Base-by-base conservation (phyloP, 1,284 basidiomycete genomes). In the Cryptococcus hybrid region DNA sequence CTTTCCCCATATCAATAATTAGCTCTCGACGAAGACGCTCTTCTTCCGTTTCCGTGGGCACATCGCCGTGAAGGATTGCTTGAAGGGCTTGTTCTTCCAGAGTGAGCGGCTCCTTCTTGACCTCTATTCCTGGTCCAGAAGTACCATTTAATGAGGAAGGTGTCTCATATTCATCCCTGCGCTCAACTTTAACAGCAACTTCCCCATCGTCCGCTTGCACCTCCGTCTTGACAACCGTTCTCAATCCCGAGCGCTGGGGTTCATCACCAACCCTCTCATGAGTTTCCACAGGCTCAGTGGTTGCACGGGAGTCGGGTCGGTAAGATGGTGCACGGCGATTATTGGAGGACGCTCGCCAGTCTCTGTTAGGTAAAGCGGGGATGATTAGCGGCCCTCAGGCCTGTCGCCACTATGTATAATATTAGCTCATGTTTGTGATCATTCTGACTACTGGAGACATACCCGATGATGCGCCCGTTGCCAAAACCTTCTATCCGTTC, bases 271-370 rank as follows among this genome's bases (percentile, higher is more conserved):
- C 86, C 24, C 81, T 69, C 48, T 79, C 77, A 52, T 72, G 70
- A 5, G 67, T 72, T 8, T 65, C 58, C 8, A 71, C 58, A 13
- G 62, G 54, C 15, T 75, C 74, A 18, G 61, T 55, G 5, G 54
- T 45, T 42, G 80, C 79, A 36, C 61, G 62, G 7, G 61, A 57
- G 5, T 85, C 83, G 1, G 90, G 90, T 7, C 89, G 81, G 57
- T 73, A 76, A 81, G 90, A 59, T 81, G 83, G 60, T 71, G 69
- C 37, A 18, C 40, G 43, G 67, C 78, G 71, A 4, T 30, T 30
- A 70, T 65, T 79, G 18, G 88, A 88, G 7, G 86, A 77, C 56
- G 86, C 86, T 47, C 89, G 81, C 92, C 93, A 97, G 72, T 96
- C 92, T 39, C 85, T 84, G 70, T 96, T 93, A 62, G 90, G 82